Base-by-base conservation (phyloP, 2,329 filamentous ascomycete genomes). In the Myriosclerotinia scirpicola region DNA sequence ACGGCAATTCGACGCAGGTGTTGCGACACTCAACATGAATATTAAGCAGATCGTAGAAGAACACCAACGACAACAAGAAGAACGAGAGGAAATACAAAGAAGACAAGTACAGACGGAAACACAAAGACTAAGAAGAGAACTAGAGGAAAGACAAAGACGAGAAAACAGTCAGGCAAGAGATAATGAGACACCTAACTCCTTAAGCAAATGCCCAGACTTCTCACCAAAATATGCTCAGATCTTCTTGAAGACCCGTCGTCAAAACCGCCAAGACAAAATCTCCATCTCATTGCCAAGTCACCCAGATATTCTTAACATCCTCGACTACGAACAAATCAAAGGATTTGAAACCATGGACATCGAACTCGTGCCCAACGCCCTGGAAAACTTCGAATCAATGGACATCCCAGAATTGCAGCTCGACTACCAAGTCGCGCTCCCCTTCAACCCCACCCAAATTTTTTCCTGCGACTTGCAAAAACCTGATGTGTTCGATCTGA, bases 101-200 rank as follows among this genome's bases (percentile, higher is more conserved):
- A 42, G 11, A 17, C 44, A 46, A 46, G 22, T 20, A 6, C 26
- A 15, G 12, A 30, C 17, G 14, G 7, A 6, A 20, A 44, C 46
- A 8, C 15, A 34, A 20, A 5, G 5, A 59, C 12, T 6, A 6
- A 44, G 4, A 3, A n/a, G 8, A 20, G 26, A n/a, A 59, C 9
- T 8, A 36, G 58, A n/a, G 3, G 30, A 38, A 22, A 8, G 12
- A 30, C 38, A 46, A 34, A 55, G 30, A 44, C 11, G 46, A 22
- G 5, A 6, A 26, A 9, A 36, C 22, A 58, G 40, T 48, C 62
- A 34, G 44, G 52, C 30, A 61, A 26, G 20, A 44, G 64, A 66
- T 66, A 61, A 36, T 46, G 48, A 62, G 17, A 34, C 12, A 46
- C 11, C 46, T 46, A 62, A 53, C 26, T 54, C 56, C 34, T 22